A percentile compares a stretch with the other conserved stretches of the same genome.
phyloP scores from a whole-genome alignment of 768 basidiomycete species.

The Antrodiella citrinella region DNA sequence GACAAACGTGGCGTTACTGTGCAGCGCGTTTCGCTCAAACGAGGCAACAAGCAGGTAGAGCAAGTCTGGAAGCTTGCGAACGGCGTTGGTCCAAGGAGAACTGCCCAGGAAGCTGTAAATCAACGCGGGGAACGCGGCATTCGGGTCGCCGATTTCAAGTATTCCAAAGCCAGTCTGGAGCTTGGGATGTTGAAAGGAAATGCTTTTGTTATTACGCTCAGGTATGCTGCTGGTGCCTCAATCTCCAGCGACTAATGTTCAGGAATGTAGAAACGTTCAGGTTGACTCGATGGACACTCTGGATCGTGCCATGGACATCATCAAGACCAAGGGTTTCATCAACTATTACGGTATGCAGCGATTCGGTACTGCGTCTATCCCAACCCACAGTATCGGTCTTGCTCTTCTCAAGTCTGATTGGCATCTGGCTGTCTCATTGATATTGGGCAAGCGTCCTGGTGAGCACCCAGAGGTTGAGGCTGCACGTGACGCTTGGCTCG shows the following conservation, averaged over 20 bases:
- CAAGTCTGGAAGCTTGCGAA: slow-evolving; percentile 83
- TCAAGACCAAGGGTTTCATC: slow-evolving; percentile 86
- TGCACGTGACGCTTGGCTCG: slow-evolving; percentile 84
- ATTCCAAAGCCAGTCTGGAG: slow-evolving; percentile 75
- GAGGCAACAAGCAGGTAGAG: slow-evolving; percentile 70
- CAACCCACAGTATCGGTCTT: slow-evolving; percentile 91
- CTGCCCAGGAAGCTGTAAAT: slow-evolving; percentile 46
- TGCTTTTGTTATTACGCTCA: slow-evolving; percentile 86
- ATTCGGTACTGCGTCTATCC: slow-evolving; percentile 93
- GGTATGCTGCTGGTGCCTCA: too few species aligned
- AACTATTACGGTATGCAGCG: slow-evolving; percentile 99
- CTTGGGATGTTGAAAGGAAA: slow-evolving; percentile 97
- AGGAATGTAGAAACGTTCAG: slow-evolving; percentile 67
- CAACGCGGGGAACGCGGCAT: slow-evolving; percentile 86
- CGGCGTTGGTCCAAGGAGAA: slow-evolving; percentile 47
- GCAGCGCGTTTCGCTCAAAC: slow-evolving; percentile 78
- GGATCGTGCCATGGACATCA: slow-evolving; percentile 64
- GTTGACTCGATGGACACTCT: slow-evolving; percentile 66
- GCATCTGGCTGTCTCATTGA: slow-evolving; percentile 76
- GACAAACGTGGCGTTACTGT: slow-evolving; percentile 97
- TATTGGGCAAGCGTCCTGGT: slow-evolving; percentile 77
- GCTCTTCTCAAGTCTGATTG: slow-evolving; percentile 86
- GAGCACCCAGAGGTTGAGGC: slow-evolving; percentile 88
- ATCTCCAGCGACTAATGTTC: slow-evolving; percentile 1
- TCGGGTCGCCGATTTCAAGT: slow-evolving; percentile 80